phyloP scores from a whole-genome alignment of 495 filamentous ascomycete genomes.

The Podospora fimiseda region DNA sequence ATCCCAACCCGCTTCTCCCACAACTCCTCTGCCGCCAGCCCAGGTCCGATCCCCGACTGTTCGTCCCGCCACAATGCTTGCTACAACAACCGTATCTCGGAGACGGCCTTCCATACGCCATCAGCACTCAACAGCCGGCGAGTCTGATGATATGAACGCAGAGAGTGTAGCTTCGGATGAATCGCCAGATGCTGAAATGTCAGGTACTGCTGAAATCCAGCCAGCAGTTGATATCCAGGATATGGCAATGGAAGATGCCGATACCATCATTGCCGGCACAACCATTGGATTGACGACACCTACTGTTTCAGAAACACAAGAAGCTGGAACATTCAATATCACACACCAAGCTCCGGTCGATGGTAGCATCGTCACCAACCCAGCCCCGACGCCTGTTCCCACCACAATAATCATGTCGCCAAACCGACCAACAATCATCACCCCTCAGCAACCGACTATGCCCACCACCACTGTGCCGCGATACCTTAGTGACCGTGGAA shows the following conservation, averaged over 20 bases:
- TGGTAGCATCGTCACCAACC: constrained; percentile 71
- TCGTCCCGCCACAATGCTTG: constrained; percentile 44
- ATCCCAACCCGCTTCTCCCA: constrained; percentile 90
- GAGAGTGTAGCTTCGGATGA: constrained; percentile 71
- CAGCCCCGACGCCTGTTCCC: constrained; percentile 45
- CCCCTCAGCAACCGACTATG: constrained; percentile 62
- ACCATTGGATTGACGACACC: constrained; percentile 68
- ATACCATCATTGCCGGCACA: constrained; percentile 69
- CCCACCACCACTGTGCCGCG: constrained; percentile 61
- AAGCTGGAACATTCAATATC: constrained; percentile 89
- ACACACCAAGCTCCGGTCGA: constrained; percentile 84
- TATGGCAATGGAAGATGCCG: constrained; percentile 67
- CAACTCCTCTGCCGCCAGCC: constrained; percentile 71
- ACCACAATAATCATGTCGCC: constrained; percentile 66
- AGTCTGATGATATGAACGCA: constrained; percentile 76
- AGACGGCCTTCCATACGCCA: constrained; percentile 77
- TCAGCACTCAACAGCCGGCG: constrained; percentile 77
- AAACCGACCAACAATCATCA: constrained; percentile 63
- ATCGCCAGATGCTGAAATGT: constrained; percentile 56
- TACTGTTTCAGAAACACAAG: constrained; percentile 74
- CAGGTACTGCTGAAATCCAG: constrained; percentile 73
- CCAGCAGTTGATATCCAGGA: constrained; percentile 72
- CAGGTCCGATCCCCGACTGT: constrained; percentile 47
- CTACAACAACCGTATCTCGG: constrained; percentile 37
- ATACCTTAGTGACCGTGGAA: constrained; percentile 65